Conservation (phyloP, 306 rosid species). For the Pueraria montana region DNA sequence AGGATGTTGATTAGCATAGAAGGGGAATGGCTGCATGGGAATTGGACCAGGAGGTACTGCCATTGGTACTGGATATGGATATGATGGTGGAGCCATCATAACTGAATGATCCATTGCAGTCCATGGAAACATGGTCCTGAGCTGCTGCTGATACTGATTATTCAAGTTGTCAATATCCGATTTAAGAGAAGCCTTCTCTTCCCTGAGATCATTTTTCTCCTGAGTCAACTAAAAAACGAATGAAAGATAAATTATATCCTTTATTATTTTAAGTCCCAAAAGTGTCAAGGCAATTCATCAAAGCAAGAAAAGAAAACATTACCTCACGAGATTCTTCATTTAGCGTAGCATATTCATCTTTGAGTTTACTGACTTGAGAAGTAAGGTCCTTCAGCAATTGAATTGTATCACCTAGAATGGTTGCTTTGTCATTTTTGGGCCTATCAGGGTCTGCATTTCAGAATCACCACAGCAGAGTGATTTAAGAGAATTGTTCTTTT, state of each 20-base stretch:
- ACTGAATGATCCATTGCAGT: slow-evolving; percentile 82
- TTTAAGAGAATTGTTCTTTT: slow-evolving; percentile 23
- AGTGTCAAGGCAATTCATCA: slow-evolving; percentile 18
- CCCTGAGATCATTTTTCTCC: slow-evolving; percentile 96
- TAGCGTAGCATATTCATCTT: slow-evolving; percentile 66
- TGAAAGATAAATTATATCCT: slow-evolving; percentile 32
- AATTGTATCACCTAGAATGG: slow-evolving; percentile 79
- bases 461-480: slow-evolving; percentile 30
- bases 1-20: slow-evolving; percentile 74
- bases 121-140: slow-evolving; percentile 89
- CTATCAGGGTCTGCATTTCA: slow-evolving; percentile 86
- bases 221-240: slow-evolving; percentile 69
- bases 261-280: slow-evolving; percentile 23
- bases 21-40: slow-evolving; percentile 82
- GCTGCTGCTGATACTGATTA: slow-evolving; percentile 85
- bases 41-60: slow-evolving; percentile 79
- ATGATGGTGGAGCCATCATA: slow-evolving; percentile 80
- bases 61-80: slow-evolving; percentile 81
- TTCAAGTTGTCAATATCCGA: slow-evolving; percentile 81
- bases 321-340: slow-evolving; percentile 93
- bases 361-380: slow-evolving; percentile 78
- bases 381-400: slow-evolving; percentile 91
- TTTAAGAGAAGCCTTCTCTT: slow-evolving; percentile 91
- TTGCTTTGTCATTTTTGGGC: slow-evolving; percentile 93
- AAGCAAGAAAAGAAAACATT: slow-evolving; percentile 29